Evolutionary conservation across 257 asterid genomes (phyloP), one percentile per base, ranked within the genome.

Genomic region (Hygrophila difformis): DNA sequence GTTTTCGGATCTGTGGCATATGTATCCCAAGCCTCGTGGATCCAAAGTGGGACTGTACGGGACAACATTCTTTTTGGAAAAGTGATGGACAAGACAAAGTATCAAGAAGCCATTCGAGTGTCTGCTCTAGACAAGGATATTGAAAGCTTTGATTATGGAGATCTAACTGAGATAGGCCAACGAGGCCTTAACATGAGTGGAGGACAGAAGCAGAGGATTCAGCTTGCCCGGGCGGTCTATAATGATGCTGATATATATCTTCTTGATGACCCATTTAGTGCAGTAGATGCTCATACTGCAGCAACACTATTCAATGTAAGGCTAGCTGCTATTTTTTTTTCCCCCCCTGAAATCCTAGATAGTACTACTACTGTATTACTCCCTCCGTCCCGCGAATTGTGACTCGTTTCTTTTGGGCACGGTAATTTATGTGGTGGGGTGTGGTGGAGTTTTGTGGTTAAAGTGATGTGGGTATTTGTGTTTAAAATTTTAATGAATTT

Each of bases 281-380:
- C 94, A 8, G 88, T 86, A 6, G 95, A 84, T 73, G 95, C 95
- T 52, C 93, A 81, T 29, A 81, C 95, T 43, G 83, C 95, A 16
- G 65, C 78, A 43, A 28, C 64, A 16, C 93, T 84, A 59, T 84
- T 80, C 56, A 66, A 80, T 38, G 94, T 84, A 63, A 54, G 78
- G 34, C 8, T 13, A 14, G 16, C 47, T n/a, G 37, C 36, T 31
- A 16, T 20, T n/a, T 18, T 12, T 43, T 4, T n/a, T 5, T 8
- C 13, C n/a, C n/a, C n/a, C n/a, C n/a, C n/a, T n/a, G n/a, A n/a
- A n/a, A n/a, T n/a, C n/a, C n/a, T n/a, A n/a, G n/a, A n/a, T n/a
- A n/a, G n/a, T n/a, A n/a, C n/a, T n/a, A 24, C 31, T 8, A 24
- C 8, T 24, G 31, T 24, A 24, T 24, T 24, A 8, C n/a, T n/a